phyloP scores from a whole-genome alignment of 768 basidiomycete species.

The Suillus lakei region DNA sequence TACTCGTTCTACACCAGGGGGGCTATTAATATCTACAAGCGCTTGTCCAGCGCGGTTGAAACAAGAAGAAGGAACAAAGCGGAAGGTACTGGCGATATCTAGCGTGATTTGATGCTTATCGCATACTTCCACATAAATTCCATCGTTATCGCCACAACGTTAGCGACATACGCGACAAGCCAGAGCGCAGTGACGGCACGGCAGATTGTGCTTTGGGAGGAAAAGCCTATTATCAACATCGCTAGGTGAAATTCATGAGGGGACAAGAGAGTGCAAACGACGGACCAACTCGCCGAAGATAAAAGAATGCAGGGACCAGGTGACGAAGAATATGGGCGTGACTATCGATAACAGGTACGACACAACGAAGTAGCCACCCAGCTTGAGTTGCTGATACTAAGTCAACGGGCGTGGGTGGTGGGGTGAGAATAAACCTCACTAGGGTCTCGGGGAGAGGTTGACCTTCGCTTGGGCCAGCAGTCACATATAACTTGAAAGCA shows the following conservation, averaged over 20 bases:
- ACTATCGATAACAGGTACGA: background rate
- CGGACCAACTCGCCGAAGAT: background rate
- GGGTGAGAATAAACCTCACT: background rate
- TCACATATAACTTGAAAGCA: background rate
- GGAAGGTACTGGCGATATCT: too few relatives aligned
- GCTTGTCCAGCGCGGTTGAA: too few relatives aligned
- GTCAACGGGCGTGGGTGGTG: background rate
- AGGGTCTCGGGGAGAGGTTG: background rate
- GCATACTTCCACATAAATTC: background rate
- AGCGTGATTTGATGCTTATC: background rate
- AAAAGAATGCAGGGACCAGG: background rate
- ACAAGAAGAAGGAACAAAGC: too few relatives aligned
- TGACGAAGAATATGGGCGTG: background rate
- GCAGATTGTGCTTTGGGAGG: background rate
- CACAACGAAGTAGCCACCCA: background rate
- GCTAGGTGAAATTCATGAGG: background rate
- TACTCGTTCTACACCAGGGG: too few relatives aligned
- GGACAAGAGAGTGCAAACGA: background rate
- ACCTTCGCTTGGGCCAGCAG: background rate
- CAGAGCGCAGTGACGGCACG: background rate
- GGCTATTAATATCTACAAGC: too few relatives aligned
- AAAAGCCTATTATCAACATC: background rate
- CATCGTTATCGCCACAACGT: background rate
- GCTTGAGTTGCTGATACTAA: background rate
- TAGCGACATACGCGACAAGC: background rate